phyloP scores from a whole-genome alignment of 2,329 filamentous ascomycete species.

The Annulohypoxylon truncatum region DNA sequence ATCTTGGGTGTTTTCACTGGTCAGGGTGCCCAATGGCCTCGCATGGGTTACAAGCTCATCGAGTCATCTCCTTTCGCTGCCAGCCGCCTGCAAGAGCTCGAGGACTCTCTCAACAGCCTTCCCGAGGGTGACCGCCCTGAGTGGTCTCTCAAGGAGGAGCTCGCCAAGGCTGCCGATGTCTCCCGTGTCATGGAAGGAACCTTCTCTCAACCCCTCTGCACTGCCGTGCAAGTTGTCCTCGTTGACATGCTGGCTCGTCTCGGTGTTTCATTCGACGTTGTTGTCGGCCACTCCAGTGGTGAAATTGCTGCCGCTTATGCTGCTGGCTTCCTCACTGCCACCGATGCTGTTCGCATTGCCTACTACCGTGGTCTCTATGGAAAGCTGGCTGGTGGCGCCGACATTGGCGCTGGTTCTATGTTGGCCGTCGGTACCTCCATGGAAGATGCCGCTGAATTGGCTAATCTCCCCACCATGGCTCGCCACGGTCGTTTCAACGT shows the following conservation, averaged over 20 bases:
- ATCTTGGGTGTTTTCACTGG: slow-evolving; percentile 49
- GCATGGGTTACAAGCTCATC: slow-evolving; percentile 43
- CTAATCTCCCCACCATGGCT: slow-evolving; percentile 38
- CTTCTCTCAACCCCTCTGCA: slow-evolving; percentile 50
- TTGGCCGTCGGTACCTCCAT: slow-evolving; percentile 54
- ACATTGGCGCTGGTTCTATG: slow-evolving; percentile 52
- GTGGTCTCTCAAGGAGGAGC: slow-evolving; percentile 37
- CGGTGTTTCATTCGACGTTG: slow-evolving; percentile 41
- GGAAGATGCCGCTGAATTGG: slow-evolving; percentile 37
- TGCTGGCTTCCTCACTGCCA: slow-evolving; percentile 34
- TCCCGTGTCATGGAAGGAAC: slow-evolving; percentile 32
- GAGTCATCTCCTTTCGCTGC: slow-evolving; percentile 21
- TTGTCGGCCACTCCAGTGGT: slow-evolving; percentile 48
- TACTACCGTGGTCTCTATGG: slow-evolving; percentile 51
- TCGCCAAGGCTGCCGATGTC: slow-evolving; percentile 12
- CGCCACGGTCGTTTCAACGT: slow-evolving; percentile 45
- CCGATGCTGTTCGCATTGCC: slow-evolving; percentile 46
- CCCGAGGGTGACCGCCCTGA: slow-evolving; percentile 30
- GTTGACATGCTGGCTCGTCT: slow-evolving; percentile 49
- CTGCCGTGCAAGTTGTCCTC: slow-evolving; percentile 54
- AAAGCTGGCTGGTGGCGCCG: slow-evolving; percentile 36
- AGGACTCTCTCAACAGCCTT: slow-evolving; percentile 37
- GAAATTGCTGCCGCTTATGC: slow-evolving; percentile 46
- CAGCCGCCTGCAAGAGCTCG: slow-evolving; percentile 33
- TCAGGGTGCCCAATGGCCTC: slow-evolving; percentile 50